Evolutionary conservation across 495 filamentous ascomycete genomes (phyloP), one percentile per base, ranked within the genome.

Genomic region (Jackrogersella minutella): DNA sequence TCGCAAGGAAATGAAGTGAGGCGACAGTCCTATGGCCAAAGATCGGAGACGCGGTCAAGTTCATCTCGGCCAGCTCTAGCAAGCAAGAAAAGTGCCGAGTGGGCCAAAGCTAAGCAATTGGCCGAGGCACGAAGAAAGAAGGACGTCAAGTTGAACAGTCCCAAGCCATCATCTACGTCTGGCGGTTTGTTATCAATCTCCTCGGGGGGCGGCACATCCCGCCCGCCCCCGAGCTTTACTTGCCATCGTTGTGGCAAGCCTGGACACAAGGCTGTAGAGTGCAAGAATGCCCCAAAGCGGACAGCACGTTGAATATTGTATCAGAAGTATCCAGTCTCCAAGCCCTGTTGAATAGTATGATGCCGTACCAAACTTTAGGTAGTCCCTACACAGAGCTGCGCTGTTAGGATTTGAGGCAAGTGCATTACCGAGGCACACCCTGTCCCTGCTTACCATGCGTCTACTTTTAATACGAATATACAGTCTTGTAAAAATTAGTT

Each of bases 61-160:
- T 39, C 58, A 13, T 49, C 64, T 41, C 66, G 58, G 17, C 56
- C 54, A 24, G 26, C 30, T 14, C 40, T 49, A 8, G 56, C 47
- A 36, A 50, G 50, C 16, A 76, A 73, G 59, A 67, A 69, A 66
- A 76, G 69, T 21, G 75, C 77, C 36, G 80, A 82, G 58, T 73
- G 75, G 33, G 69, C 53, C 31, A 80, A 80, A 64, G 73, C 78
- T 9, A 73, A 76, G 47, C 60, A 80, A 62, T 71, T 86, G 28
- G 83, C 83, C 11, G 80, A 81, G 28, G 78, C 81, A 61, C 75
- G 84, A 3, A 80, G 82, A 70, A 84, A 81, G 66, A 85, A 86
- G 70, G 84, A 87, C 46, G 73, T 88, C 40, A 87, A 86, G 47
- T 71, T 89, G 55, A 85, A 87, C 58, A 73, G 73, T 14, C 70